Percentiles rank a stretch among this genome's conserved stretches.
phyloP scores from a whole-genome alignment of 345 rosid species.

The Erysimum cheiranthoides region DNA sequence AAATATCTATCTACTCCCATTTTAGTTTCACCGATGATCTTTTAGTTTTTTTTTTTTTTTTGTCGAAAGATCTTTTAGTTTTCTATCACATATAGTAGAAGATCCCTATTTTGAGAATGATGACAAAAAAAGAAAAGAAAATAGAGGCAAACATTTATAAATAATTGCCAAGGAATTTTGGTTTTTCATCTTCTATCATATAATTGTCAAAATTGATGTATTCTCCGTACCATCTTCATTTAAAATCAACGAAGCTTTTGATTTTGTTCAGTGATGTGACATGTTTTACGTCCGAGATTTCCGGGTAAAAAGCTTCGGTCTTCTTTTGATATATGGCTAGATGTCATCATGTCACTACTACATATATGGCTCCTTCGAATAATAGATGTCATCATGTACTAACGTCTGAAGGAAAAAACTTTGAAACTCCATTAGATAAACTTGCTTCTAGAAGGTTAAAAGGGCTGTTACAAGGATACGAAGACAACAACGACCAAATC shows the following conservation, averaged over 20 bases:
- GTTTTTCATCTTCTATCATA: background rate
- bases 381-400: no score
- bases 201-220: background rate
- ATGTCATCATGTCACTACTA: no score
- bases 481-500: background rate
- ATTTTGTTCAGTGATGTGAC: background rate
- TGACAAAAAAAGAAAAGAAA: background rate
- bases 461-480: background rate
- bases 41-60: no score
- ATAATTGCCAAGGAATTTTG: conserved; percentile 29
- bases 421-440: background rate
- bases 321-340: background rate
- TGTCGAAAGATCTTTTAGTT: no score
- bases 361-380: no score
- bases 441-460: background rate
- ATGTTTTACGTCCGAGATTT: conserved; percentile 18
- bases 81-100: background rate
- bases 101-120: conserved; percentile 30
- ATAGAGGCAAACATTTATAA: conserved; percentile 17
- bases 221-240: conserved; percentile 11
- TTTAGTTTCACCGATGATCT: conserved; percentile 19
- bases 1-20: conserved; percentile 32
- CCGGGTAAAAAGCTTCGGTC: background rate
- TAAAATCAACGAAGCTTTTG: background rate
- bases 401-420: no score